phyloP scores from a whole-genome alignment of 2,329 filamentous ascomycete species.

The Verticillium klebahnii region DNA sequence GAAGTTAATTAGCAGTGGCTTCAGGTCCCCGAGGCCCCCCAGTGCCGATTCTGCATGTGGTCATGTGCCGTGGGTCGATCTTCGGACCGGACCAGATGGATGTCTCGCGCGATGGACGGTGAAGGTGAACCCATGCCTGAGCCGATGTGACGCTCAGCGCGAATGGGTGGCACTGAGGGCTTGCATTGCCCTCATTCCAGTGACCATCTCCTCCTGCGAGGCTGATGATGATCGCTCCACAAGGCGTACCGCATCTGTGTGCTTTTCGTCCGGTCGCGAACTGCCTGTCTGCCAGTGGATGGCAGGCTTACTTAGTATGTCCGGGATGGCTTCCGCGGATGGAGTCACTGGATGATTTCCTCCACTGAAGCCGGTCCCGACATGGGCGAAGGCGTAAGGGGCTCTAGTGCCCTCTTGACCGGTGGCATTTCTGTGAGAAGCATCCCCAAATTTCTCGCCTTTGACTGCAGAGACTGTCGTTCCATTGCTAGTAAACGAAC shows the following conservation, averaged over 20 bases:
- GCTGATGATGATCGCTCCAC: background rate
- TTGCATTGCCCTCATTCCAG: background rate
- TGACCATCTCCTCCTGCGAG: background rate
- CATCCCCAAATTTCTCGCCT: no score
- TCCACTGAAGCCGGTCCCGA: background rate
- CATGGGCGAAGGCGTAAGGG: background rate
- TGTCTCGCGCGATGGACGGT: background rate
- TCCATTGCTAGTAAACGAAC: background rate
- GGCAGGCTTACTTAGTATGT: no score
- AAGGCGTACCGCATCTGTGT: background rate
- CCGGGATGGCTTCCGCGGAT: background rate
- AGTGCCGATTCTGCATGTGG: background rate
- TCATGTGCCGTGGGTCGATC: background rate
- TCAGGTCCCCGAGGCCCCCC: background rate
- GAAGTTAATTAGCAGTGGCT: background rate
- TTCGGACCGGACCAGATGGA: background rate
- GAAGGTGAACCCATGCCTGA: background rate
- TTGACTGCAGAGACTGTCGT: no score
- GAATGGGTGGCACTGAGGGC: background rate
- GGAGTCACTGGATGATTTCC: background rate
- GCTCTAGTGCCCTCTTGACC: background rate
- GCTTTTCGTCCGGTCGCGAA: background rate
- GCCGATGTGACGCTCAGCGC: background rate
- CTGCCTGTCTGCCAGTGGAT: background rate
- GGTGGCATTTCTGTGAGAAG: background rate